phyloP scores from a whole-genome alignment of 2,329 filamentous ascomycete species.

The Lachnellula subtilissima region DNA sequence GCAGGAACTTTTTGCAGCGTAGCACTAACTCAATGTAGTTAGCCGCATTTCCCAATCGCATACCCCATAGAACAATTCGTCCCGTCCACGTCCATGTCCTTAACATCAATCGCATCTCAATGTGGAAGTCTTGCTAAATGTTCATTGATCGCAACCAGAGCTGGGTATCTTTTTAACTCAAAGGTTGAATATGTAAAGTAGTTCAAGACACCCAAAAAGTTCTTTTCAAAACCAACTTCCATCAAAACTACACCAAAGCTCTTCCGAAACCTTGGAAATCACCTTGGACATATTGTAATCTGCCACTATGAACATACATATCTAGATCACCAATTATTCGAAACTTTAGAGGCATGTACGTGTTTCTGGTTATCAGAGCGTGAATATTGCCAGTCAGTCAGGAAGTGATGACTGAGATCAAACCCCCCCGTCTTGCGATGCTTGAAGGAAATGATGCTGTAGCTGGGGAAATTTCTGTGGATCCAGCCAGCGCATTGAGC shows the following conservation, averaged over 20 bases:
- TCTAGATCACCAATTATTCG: not conserved
- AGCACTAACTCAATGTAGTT: not conserved
- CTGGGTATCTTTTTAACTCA: not conserved
- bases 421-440: not conserved
- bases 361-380: slow-evolving; percentile 1
- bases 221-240: slow-evolving; percentile 1
- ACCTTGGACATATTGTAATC: not conserved
- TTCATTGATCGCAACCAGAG: too few species aligned
- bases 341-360: not conserved
- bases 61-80: not conserved
- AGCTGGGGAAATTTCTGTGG: slow-evolving; percentile 1
- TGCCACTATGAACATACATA: not conserved
- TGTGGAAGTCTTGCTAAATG: too few species aligned
- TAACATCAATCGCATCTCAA: not conserved
- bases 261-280: not conserved
- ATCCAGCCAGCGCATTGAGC: slow-evolving; percentile 1
- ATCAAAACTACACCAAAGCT: not conserved
- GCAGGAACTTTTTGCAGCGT: slow-evolving; percentile 7
- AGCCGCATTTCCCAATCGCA: slow-evolving; percentile 2
- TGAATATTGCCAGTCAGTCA: slow-evolving; percentile 5
- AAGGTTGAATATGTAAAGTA: not conserved
- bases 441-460: slow-evolving; percentile 1
- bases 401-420: slow-evolving; percentile 1
- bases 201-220: slow-evolving; percentile 2
- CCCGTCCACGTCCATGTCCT: not conserved